Base-by-base conservation (phyloP, 768 basidiomycete species). In the Dacryopinax primogenitus region DNA sequence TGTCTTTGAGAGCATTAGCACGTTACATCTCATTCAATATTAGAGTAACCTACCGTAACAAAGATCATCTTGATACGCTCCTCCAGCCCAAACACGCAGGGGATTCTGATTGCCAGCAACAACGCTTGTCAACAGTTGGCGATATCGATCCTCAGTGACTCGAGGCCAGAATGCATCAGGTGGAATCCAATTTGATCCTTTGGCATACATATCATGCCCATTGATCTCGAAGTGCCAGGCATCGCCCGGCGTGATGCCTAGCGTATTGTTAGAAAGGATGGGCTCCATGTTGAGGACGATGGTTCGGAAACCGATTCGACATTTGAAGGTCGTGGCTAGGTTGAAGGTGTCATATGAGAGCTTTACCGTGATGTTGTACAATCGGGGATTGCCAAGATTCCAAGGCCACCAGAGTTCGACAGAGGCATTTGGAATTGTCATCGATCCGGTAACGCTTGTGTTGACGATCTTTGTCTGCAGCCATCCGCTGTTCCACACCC, bases 181-280 rank as follows among this genome's bases (percentile, higher is more conserved):
- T 1, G 84, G 84, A 65, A 84, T 82, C 68, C 83, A 78, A 64
- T 83, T 84, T 28, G 81, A 82, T 9, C 83, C 83, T 9, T 78
- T 75, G 62, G 77, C 79, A 66, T 82, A 84, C 68, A 84, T 83
- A 15, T 78, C 77, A 69, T 79, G 78, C 11, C 83, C 83, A 63
- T 84, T 84, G 65, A 84, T 76, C 66, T 80, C 77, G 69, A 84
- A 84, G 70, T 84, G 82, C 79, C 82, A 84, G 68, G 84, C 78
- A 67, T 85, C 82, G 6, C 83, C 83, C 1, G 83, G 82, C 0
- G 79, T 83, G 64, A 84, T 83, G 0, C 82, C 82, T 1, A 79
- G 73, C 7, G 76, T 71, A 71, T 84, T 83, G 13, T 58, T n/a
- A 30, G 47, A 23, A 12, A 30, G 18, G 47, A n/a, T n/a, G 13